Conservation (phyloP, 1,284 basidiomycete genomes). For the Cutaneotrichosporon cyanovorans region DNA sequence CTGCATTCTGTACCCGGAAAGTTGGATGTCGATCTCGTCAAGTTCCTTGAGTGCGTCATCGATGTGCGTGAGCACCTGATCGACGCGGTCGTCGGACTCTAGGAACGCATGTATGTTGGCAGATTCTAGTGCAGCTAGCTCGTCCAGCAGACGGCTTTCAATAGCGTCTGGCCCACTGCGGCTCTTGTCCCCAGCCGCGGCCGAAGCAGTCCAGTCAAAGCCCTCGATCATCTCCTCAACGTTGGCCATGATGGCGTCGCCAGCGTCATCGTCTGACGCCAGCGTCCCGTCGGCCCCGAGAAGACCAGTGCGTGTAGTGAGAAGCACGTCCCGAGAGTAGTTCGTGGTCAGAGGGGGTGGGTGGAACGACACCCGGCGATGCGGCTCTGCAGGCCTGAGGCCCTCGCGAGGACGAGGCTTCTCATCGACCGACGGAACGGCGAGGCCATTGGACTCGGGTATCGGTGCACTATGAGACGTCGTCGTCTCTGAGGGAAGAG, state of each 20-base stretch:
- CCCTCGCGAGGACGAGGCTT: not conserved
- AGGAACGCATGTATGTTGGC: constrained; percentile 97
- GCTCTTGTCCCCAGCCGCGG: constrained; percentile 8
- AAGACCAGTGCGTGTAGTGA: constrained; percentile 47
- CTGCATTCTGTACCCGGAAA: constrained; percentile 89
- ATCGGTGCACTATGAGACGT: not conserved
- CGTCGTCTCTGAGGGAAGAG: not conserved
- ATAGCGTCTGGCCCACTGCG: constrained; percentile 71
- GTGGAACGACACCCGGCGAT: constrained; percentile 42
- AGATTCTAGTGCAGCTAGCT: constrained; percentile 82
- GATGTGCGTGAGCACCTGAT: constrained; percentile 76
- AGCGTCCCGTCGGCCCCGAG: constrained; percentile 34
- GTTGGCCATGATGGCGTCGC: constrained; percentile 72
- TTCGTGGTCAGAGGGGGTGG: constrained; percentile 41
- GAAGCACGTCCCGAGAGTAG: constrained; percentile 57
- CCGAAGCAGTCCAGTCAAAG: constrained; percentile 75
- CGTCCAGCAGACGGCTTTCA: constrained; percentile 74
- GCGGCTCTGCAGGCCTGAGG: not conserved
- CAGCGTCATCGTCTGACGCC: constrained; percentile 52
- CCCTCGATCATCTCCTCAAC: constrained; percentile 99
- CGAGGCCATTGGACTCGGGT: no score
- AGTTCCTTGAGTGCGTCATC: constrained; percentile 79
- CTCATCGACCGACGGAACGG: no score
- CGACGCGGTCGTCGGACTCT: constrained; percentile 80
- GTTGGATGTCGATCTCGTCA: constrained; percentile 73